Evolutionary conservation across 495 filamentous ascomycete genomes (phyloP).

Genomic region (Polyplosphaeria fusca): DNA sequence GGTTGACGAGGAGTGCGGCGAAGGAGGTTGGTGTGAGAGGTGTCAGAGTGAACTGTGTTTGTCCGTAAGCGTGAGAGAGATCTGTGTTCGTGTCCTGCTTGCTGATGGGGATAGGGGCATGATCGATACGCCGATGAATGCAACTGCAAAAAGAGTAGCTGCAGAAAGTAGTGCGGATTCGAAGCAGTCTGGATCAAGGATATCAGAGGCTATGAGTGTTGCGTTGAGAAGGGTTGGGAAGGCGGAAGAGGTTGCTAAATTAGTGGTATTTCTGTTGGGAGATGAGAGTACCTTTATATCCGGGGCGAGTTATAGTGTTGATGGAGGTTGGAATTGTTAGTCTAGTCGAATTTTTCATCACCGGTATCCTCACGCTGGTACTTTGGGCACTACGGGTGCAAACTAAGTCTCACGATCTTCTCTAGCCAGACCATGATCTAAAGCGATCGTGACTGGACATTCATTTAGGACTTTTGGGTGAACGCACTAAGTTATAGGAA

Average conservation of each 20-base stretch:
- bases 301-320: constrained; percentile 27
- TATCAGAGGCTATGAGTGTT: neutral
- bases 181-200: neutral
- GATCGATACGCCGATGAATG: neutral
- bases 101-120: neutral
- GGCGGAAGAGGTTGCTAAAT: constrained; percentile 31
- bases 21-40: constrained; percentile 53
- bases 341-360: no score
- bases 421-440: no score
- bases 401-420: no score
- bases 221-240: constrained; percentile 20
- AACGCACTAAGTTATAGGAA: no score
- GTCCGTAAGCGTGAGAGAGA: constrained; percentile 33
- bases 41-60: constrained; percentile 56
- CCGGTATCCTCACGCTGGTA: no score
- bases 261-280: constrained; percentile 36
- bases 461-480: no score
- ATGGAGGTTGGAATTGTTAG: constrained; percentile 37
- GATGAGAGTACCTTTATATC: constrained; percentile 37
- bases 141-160: neutral
- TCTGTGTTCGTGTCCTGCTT: neutral
- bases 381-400: no score
- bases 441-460: no score
- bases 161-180: neutral
- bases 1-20: constrained; percentile 56